Evolutionary conservation across 1,284 basidiomycete genomes (phyloP), one percentile per base, ranked within the genome.

Genomic region (Wallemia hederae): DNA sequence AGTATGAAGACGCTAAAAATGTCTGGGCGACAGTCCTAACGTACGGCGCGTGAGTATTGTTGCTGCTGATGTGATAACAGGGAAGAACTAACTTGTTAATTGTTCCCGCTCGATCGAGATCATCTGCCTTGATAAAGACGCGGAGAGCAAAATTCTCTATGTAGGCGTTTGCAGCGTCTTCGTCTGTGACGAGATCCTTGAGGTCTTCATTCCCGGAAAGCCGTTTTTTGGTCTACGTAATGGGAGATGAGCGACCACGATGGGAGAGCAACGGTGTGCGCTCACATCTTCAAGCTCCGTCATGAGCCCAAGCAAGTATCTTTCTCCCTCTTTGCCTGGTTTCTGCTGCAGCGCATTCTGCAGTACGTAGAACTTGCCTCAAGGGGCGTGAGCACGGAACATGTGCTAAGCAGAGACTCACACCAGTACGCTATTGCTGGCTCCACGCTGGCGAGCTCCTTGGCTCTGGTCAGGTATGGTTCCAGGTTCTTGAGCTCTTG

Each of bases 381-480:
- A 29, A 27, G 26, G 24, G 2, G 22, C 28, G 24, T 56, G 19
- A 1, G 22, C 11, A 29, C 26, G 14, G 31, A 17, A 27, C 1
- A 56, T 19, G 31, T 25, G 29, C 25, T 9, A 11, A 14, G 29
- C 22, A 3, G 26, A n/a, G 26, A 73, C 83, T 66, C 72, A 87
- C 90, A 91, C 91, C 91, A 97, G 70, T 97, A 97, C 1, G 86
- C 77, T 65, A 97, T 80, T 59, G 90, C 75, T 1, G 87, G 84
- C 65, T 97, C 89, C 62, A 82, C 80, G 17, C 74, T 73, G 60
- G 77, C 78, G 63, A 94, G 76, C 70, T 97, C 92, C 59, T 85
- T 80, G 0, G 90, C 85, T 59, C 91, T 79, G 68, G 88, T 86
- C n/a, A 97, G 75, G 69, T 80, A 91, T 1, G 88, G 82, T 7